These are phyloP conservation scores for Jackrogersella minutella DNA, from an alignment of 495 filamentous ascomycete species.

Conservation along the genomic window DNA sequence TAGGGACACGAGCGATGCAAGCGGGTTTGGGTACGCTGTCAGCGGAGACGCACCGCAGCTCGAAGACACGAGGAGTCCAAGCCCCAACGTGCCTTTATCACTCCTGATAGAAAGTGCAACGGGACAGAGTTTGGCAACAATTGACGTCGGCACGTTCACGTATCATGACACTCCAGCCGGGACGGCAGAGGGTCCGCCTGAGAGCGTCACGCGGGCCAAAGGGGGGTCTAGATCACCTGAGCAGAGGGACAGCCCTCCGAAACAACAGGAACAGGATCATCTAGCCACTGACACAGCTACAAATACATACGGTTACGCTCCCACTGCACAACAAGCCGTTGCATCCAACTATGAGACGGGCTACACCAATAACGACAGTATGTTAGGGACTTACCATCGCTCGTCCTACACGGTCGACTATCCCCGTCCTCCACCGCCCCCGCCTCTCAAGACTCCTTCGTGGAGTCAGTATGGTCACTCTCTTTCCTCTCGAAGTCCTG, in stretches of 20 bases:
- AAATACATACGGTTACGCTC: constrained; percentile 59
- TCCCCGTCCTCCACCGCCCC: constrained; percentile 51
- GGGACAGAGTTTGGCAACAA: constrained; percentile 66
- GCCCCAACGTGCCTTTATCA: constrained; percentile 74
- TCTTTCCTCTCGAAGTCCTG: constrained; percentile 52
- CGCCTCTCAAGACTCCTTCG: constrained; percentile 58
- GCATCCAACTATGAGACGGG: constrained; percentile 46
- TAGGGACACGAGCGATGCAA: constrained; percentile 66
- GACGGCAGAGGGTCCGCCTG: constrained; percentile 51
- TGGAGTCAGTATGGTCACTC: constrained; percentile 57
- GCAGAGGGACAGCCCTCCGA: constrained; percentile 50
- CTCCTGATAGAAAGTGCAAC: constrained; percentile 73
- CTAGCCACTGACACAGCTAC: constrained; percentile 46
- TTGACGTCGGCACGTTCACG: constrained; percentile 79
- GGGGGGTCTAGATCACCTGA: constrained; percentile 53
- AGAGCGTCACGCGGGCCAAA: constrained; percentile 54
- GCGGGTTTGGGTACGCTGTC: constrained; percentile 73
- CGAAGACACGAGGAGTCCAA: constrained; percentile 68
- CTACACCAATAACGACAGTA: constrained; percentile 55
- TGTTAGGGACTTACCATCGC: constrained; percentile 57
- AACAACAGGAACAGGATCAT: constrained; percentile 46
- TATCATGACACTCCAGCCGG: constrained; percentile 61
- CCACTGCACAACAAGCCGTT: constrained; percentile 51
- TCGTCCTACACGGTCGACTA: constrained; percentile 56
- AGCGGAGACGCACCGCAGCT: constrained; percentile 77